Conservation (phyloP, 805 yeast genomes). For the Ogataea neopini region DNA sequence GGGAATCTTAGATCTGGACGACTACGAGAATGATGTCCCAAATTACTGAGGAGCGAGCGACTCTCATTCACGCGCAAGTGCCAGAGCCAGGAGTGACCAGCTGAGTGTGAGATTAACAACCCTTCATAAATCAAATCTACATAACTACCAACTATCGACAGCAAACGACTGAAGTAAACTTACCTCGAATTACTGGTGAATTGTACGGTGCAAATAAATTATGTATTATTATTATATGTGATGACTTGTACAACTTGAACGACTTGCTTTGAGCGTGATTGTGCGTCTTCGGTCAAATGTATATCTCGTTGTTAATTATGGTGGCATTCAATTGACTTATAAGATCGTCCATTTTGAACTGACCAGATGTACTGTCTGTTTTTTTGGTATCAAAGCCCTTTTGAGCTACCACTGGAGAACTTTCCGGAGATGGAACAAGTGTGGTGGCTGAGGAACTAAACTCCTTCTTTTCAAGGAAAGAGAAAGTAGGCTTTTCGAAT, state of each 20-base stretch:
- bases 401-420: neutral
- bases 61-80: too few species aligned
- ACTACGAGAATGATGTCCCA: conserved; percentile 54
- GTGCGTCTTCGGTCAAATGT: conserved; percentile 7
- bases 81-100: too few species aligned
- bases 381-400: neutral
- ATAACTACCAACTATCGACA: too few species aligned
- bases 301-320: conserved; percentile 20
- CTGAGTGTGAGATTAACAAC: too few species aligned
- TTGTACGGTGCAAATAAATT: too few species aligned
- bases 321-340: conserved; percentile 18
- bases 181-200: too few species aligned
- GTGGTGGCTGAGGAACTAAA: conserved; percentile 21
- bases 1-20: conserved; percentile 36
- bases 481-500: neutral
- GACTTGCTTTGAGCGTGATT: too few species aligned
- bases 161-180: too few species aligned
- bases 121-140: too few species aligned
- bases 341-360: conserved; percentile 14
- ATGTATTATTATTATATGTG: too few species aligned
- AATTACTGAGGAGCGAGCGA: conserved; percentile 14
- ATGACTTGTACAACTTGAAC: too few species aligned
- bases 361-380: neutral
- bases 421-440: conserved; percentile 8
- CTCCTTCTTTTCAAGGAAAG: conserved; percentile 3